Conservation (phyloP, 2,329 filamentous ascomycete species). For the Diaporthe caulivora region DNA sequence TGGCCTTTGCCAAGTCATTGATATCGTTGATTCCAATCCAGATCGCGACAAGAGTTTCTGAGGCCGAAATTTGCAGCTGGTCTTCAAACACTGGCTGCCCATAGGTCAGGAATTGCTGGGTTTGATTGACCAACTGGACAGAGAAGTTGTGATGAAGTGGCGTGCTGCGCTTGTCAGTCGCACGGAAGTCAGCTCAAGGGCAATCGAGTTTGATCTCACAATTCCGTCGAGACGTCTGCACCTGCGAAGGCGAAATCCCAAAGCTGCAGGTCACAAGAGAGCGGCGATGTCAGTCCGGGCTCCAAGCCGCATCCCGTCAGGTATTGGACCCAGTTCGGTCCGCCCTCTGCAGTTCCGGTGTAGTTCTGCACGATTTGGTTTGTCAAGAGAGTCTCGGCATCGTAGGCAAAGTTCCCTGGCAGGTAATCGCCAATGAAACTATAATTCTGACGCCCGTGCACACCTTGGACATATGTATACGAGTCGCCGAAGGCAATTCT, state of each 20-base stretch:
- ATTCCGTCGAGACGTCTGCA: slow-evolving; percentile 59
- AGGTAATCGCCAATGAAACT: slow-evolving; percentile 67
- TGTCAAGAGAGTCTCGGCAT: slow-evolving; percentile 55
- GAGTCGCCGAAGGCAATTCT: slow-evolving; percentile 63
- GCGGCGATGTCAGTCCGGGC: slow-evolving; percentile 56
- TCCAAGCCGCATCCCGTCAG: slow-evolving; percentile 63
- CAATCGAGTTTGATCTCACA: slow-evolving; percentile 45
- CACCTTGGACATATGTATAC: slow-evolving; percentile 67
- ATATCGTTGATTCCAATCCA: slow-evolving; percentile 72
- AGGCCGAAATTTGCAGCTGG: slow-evolving; percentile 46
- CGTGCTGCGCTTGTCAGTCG: slow-evolving; percentile 47
- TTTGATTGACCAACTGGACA: slow-evolving; percentile 62
- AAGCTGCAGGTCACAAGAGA: slow-evolving; percentile 59
- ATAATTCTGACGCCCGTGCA: slow-evolving; percentile 61
- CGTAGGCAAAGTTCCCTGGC: slow-evolving; percentile 56
- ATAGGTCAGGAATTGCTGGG: slow-evolving; percentile 60
- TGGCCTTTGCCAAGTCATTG: slow-evolving; percentile 52
- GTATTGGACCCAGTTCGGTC: slow-evolving; percentile 67
- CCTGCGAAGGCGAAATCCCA: slow-evolving; percentile 71
- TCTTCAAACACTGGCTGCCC: slow-evolving; percentile 54
- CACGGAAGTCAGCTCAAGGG: rapidly evolving
- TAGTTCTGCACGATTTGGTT: slow-evolving; percentile 63
- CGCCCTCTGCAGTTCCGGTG: slow-evolving; percentile 62
- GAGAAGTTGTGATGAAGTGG: slow-evolving; percentile 65
- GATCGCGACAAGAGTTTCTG: slow-evolving; percentile 59